A percentile compares a stretch with the other conserved stretches of the same genome.
These are phyloP conservation scores for Colletotrichum neosansevieriae DNA, from an alignment of 2,329 filamentous ascomycete genomes.

Conservation along the genomic window DNA sequence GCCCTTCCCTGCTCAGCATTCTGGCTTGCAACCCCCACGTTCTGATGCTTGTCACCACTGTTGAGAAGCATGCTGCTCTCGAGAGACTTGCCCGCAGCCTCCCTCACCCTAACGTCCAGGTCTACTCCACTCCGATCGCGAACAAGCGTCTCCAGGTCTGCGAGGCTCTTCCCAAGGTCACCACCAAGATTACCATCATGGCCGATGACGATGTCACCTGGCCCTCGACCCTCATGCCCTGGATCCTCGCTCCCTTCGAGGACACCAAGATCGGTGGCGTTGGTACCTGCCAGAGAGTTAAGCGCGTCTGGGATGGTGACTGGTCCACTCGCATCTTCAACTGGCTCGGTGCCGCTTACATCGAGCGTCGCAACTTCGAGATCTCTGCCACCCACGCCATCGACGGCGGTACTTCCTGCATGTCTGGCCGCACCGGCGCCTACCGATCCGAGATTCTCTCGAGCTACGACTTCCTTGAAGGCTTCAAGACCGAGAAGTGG, in stretches of 20 bases:
- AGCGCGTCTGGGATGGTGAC: conserved; percentile 72
- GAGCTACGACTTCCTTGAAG: conserved; percentile 85
- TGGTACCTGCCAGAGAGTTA: conserved; percentile 89
- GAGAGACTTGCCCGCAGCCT: conserved; percentile 74
- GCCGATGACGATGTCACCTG: conserved; percentile 97
- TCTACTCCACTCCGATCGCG: conserved; percentile 84
- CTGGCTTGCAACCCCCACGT: conserved; percentile 76
- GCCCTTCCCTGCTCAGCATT: conserved; percentile 83
- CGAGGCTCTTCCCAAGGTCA: conserved; percentile 86
- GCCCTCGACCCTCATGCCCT: conserved; percentile 86
- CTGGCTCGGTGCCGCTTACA: conserved; percentile 91
- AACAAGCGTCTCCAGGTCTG: conserved; percentile 97
- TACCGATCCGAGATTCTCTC: conserved; percentile 91
- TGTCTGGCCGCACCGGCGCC: conserved; percentile 93
- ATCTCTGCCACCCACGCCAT: conserved; percentile 96
- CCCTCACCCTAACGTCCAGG: conserved; percentile 71
- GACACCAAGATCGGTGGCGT: conserved; percentile 87
- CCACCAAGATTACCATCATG: conserved; percentile 88
- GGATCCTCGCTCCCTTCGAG: conserved; percentile 94
- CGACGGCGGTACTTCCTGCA: conserved; percentile 95
- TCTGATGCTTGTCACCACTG: conserved; percentile 88
- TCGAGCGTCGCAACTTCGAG: conserved; percentile 95
- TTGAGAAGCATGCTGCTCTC: conserved; percentile 79
- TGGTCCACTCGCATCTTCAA: conserved; percentile 79
- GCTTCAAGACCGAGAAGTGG: conserved; percentile 94